Evolutionary conservation across 768 basidiomycete genomes (phyloP), one percentile per base, ranked within the genome.

Genomic region (Paxillus rubicundulus): DNA sequence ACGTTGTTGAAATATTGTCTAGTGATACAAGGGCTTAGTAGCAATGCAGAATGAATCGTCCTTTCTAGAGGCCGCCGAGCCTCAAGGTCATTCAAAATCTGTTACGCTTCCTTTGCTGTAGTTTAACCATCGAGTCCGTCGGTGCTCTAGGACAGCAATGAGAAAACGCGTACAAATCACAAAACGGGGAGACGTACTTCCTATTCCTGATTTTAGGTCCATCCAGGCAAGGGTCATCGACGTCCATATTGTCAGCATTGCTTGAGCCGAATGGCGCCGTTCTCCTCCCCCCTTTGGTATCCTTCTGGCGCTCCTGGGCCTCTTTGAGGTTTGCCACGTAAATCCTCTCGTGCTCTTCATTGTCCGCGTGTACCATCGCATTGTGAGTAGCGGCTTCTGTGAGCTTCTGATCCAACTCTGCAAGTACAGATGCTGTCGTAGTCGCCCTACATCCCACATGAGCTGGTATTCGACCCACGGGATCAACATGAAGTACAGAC

Each of bases 401-500:
- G 41, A 95, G 79, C 70, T 88, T 87, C 24, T 74, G 70, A 59
- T 93, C 89, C 14, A 96, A 80, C 4, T 89, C 82, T 5, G 76
- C 61, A 45, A 96, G 78, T 6, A 94, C 85, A 5, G 78, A 70
- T 5, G 85, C 77, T 2, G 89, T 87, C 10, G 85, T 91, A 13
- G 76, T 72, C 10, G 86, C 82, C 88, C 87, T 89, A 61, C 10
- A 17, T 57, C 60, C 36, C 47, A 49, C 10, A 51, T 58, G 37
- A 54, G 42, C n/a, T 7, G 45, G 21, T 6, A 9, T 28, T 1
- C 27, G 45, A 21, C 43, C 53, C 20, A 24, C 36, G n/a, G 45
- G 33, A 33, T 10, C 14, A 28, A 7, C 32, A 28, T 24, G 40
- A 36, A 21, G 67, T 33, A 33, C 82, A 53, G 42, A 87, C 88